Percentiles rank a stretch among this genome's conserved stretches.
Evolutionary conservation across 345 rosid genomes (phyloP).

Genomic region (Euclidium syriacum): DNA sequence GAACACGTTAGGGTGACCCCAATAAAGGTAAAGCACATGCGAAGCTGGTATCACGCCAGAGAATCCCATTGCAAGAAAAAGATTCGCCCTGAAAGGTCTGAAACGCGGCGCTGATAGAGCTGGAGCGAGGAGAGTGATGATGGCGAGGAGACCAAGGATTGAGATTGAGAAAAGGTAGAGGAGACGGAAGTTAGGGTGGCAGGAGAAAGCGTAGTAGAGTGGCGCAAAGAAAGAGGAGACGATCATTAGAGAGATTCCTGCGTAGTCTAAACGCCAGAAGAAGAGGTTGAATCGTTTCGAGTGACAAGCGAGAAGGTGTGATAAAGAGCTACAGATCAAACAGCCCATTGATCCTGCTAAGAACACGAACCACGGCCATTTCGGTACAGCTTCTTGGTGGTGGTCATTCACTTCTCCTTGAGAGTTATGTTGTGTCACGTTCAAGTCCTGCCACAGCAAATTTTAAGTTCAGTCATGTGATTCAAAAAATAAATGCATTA

Average conservation of each 20-base stretch:
- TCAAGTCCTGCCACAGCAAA: slow-evolving; percentile 1
- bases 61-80: slow-evolving; percentile 83
- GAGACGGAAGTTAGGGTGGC: slow-evolving; percentile 52
- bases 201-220: slow-evolving; percentile 72
- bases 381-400: slow-evolving; percentile 35
- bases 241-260: slow-evolving; percentile 90
- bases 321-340: slow-evolving; percentile 72
- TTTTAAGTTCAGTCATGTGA: not conserved
- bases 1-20: slow-evolving; percentile 60
- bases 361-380: slow-evolving; percentile 91
- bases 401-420: slow-evolving; percentile 1
- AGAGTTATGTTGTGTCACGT: slow-evolving; percentile 10
- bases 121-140: slow-evolving; percentile 73
- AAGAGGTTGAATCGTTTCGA: slow-evolving; percentile 64
- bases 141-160: slow-evolving; percentile 52
- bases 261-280: slow-evolving; percentile 95
- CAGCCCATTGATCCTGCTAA: slow-evolving; percentile 83
- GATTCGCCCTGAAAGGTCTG: slow-evolving; percentile 57
- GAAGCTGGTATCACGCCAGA: slow-evolving; percentile 72
- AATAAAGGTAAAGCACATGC: slow-evolving; percentile 58
- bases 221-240: slow-evolving; percentile 88
- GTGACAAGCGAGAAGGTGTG: slow-evolving; percentile 93
- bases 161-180: slow-evolving; percentile 65
- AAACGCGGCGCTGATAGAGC: slow-evolving; percentile 48
- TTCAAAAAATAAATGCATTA: too few species aligned